phyloP scores from a whole-genome alignment of 371 early-diverging fungal species.

The Haplosporangium sp. region DNA sequence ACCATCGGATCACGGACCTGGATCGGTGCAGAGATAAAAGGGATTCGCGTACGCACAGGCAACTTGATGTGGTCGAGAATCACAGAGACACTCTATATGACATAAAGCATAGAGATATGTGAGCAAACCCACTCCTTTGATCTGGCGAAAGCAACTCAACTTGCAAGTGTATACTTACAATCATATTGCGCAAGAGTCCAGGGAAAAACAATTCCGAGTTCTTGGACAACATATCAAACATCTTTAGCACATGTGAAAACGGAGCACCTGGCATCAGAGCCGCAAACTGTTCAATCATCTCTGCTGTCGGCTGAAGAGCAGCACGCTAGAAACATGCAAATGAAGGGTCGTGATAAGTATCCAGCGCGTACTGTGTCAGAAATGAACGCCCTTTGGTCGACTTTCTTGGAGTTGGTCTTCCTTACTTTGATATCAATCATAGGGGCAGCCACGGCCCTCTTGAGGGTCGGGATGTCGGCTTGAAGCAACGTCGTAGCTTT shows the following conservation, averaged over 20 bases:
- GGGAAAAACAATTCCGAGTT: conserved; percentile 37
- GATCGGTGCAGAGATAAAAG: conserved; percentile 76
- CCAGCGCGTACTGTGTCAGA: too few relatives aligned
- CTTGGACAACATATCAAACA: conserved; percentile 37
- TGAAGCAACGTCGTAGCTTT: conserved; percentile 70
- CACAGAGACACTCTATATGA: conserved; percentile 65
- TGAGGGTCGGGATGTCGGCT: conserved; percentile 28
- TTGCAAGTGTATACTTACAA: conserved; percentile 17
- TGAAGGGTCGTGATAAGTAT: conserved; percentile 3
- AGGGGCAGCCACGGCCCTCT: conserved; percentile 35
- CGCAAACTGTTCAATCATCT: conserved; percentile 86
- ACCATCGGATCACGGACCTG: conserved; percentile 56
- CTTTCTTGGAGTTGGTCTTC: not conserved
- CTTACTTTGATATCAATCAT: conserved; percentile 53
- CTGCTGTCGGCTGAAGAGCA: conserved; percentile 81
- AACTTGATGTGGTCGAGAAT: conserved; percentile 69
- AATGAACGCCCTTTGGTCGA: conserved; percentile 14
- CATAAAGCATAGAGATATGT: not conserved
- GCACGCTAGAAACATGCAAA: conserved; percentile 63
- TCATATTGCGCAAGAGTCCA: conserved; percentile 30
- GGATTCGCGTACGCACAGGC: conserved; percentile 71
- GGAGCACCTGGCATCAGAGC: conserved; percentile 72
- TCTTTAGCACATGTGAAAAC: conserved; percentile 73
- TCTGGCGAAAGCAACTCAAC: not conserved
- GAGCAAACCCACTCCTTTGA: conserved; percentile 53